Evolutionary conservation across 768 basidiomycete species (phyloP).

Genomic region (Pisolithus tinctorius): DNA sequence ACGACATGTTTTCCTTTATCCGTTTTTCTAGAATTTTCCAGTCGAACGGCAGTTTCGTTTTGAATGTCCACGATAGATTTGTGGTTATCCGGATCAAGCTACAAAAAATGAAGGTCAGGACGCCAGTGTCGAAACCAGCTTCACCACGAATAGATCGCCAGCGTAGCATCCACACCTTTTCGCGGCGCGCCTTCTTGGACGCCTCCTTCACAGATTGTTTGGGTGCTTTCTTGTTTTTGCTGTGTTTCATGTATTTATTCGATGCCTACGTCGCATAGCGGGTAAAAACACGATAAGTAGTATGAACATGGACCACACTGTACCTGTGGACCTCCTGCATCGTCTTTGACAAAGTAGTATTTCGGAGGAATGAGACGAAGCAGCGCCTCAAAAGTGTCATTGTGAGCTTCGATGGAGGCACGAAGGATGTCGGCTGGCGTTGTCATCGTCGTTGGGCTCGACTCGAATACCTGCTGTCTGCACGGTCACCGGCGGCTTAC

Average conservation of each 20-base stretch:
- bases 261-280: slow-evolving; percentile 30
- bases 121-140: neutral
- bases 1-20: slow-evolving; percentile 47
- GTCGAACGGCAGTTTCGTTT: slow-evolving; percentile 37
- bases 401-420: slow-evolving; percentile 73
- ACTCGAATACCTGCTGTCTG: too few relatives aligned
- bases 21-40: slow-evolving; percentile 17
- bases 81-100: slow-evolving; percentile 93
- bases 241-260: slow-evolving; percentile 80
- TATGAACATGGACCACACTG: neutral
- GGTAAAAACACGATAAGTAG: too few relatives aligned
- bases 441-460: slow-evolving; percentile 31
- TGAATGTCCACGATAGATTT: slow-evolving; percentile 72
- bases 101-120: neutral
- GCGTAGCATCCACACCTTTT: slow-evolving; percentile 50
- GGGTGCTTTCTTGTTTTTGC: slow-evolving; percentile 75
- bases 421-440: slow-evolving; percentile 44
- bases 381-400: slow-evolving; percentile 77
- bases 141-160: neutral
- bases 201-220: slow-evolving; percentile 88
- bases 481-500: too few relatives aligned
- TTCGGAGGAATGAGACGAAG: slow-evolving; percentile 83
- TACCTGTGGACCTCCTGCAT: slow-evolving; percentile 4
- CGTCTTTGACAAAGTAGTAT: slow-evolving; percentile 56
- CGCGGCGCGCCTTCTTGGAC: slow-evolving; percentile 79